Percentiles rank a stretch among this genome's conserved stretches.
Conservation (phyloP, 139 green algal genomes). For the Chlamydomonas sp. region DNA sequence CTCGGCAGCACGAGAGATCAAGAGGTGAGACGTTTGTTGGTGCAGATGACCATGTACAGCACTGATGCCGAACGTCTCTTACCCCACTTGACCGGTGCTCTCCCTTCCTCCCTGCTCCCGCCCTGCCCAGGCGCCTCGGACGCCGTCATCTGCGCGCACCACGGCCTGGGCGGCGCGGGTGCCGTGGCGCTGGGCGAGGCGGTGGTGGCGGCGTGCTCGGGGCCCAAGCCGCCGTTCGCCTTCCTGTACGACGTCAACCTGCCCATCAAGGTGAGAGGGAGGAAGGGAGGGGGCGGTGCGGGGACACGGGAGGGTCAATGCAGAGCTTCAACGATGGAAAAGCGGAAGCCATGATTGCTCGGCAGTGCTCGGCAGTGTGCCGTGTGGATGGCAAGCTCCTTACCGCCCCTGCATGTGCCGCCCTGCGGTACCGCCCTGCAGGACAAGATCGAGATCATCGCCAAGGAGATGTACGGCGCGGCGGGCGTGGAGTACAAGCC, state of each 20-base stretch:
- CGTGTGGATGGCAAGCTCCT: not conserved
- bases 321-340: not conserved
- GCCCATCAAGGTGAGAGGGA: slow-evolving; percentile 78
- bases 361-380: not conserved
- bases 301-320: not conserved
- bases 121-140: slow-evolving; percentile 76
- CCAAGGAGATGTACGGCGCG: slow-evolving; percentile 89
- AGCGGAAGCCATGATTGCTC: not conserved
- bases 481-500: slow-evolving; percentile 83
- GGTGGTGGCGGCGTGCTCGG: slow-evolving; percentile 79
- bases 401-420: no score
- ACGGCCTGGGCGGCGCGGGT: slow-evolving; percentile 89
- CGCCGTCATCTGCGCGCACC: slow-evolving; percentile 90
- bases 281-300: not conserved
- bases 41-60: no score
- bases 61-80: no score
- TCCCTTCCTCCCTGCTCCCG: not conserved
- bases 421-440: slow-evolving; percentile 38
- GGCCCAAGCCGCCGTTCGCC: slow-evolving; percentile 73
- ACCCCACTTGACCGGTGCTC: not conserved
- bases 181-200: slow-evolving; percentile 88
- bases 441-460: slow-evolving; percentile 96
- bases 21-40: not conserved
- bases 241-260: slow-evolving; percentile 89
- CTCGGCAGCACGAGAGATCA: no score